These are phyloP conservation scores for Trichoderma atrobrunneum DNA, from an alignment of 2,329 filamentous ascomycete species.

Conservation along the genomic window DNA sequence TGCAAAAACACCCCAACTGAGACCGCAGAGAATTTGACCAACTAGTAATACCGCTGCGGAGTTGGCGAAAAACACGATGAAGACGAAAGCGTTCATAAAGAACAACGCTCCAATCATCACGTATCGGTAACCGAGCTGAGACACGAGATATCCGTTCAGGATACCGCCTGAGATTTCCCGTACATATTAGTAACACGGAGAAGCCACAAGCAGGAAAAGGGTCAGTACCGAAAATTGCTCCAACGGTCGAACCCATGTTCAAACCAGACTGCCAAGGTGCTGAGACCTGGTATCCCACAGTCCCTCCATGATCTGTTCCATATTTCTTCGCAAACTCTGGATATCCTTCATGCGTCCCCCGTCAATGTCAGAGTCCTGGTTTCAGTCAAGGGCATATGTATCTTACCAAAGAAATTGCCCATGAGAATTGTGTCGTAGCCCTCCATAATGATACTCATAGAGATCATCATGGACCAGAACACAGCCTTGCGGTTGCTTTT, in stretches of 20 bases:
- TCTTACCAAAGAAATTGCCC: conserved; percentile 35
- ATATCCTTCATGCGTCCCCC: conserved; percentile 21
- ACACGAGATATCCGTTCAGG: conserved; percentile 14
- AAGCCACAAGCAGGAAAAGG: conserved; percentile 13
- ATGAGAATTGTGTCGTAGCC: conserved; percentile 38
- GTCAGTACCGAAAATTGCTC: conserved; percentile 44
- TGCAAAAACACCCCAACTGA: conserved; percentile 46
- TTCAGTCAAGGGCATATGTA: not conserved
- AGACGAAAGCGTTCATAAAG: conserved; percentile 42
- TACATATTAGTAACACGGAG: conserved; percentile 16
- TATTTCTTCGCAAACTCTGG: conserved; percentile 23
- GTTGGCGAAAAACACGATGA: conserved; percentile 45
- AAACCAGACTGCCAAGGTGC: conserved; percentile 51
- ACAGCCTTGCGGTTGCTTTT: conserved; percentile 36
- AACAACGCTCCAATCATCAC: conserved; percentile 37
- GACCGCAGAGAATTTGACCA: conserved; percentile 45
- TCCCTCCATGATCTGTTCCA: conserved; percentile 10
- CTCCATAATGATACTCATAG: conserved; percentile 43
- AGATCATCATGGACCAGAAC: conserved; percentile 37
- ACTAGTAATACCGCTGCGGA: conserved; percentile 38
- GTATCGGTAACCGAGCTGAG: conserved; percentile 39
- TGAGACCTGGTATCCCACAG: conserved; percentile 37
- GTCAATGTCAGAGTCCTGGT: not conserved
- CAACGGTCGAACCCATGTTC: conserved; percentile 43
- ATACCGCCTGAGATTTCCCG: conserved; percentile 25